phyloP scores from a whole-genome alignment of 768 basidiomycete species.

The Mycena kentingensis region DNA sequence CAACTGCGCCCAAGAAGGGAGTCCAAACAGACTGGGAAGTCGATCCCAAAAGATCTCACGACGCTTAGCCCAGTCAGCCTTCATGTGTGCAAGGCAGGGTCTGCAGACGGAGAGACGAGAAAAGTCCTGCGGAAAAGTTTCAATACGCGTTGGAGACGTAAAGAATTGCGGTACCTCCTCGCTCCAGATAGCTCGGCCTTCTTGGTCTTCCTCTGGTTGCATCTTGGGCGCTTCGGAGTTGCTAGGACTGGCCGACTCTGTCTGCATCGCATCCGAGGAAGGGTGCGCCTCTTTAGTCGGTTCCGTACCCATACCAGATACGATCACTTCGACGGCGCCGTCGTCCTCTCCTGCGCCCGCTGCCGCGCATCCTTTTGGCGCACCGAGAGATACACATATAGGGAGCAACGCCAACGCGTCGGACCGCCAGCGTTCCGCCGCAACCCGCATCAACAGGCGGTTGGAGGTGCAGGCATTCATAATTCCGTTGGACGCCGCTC shows the following conservation, averaged over 20 bases:
- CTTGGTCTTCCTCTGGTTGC: not conserved
- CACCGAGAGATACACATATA: slow-evolving; percentile 7
- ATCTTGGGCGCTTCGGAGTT: not conserved
- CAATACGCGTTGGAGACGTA: not conserved
- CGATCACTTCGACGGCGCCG: not conserved
- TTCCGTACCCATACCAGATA: not conserved
- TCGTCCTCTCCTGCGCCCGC: not conserved
- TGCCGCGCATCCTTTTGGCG: not conserved
- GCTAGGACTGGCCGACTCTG: too few relatives aligned
- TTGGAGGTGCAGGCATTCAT: slow-evolving; percentile 19
- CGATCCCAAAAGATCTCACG: slow-evolving; percentile 18
- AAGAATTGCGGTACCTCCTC: not conserved
- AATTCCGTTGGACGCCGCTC: not conserved
- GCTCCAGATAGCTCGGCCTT: not conserved
- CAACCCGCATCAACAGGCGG: slow-evolving; percentile 20
- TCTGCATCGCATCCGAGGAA: not conserved
- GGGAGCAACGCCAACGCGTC: slow-evolving; percentile 13
- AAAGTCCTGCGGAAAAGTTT: slow-evolving; percentile 9
- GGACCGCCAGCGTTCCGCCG: slow-evolving; percentile 21
- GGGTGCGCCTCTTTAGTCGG: too few relatives aligned
- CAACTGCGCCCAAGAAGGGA: slow-evolving; percentile 12
- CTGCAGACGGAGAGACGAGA: slow-evolving; percentile 18
- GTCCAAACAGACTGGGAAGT: slow-evolving; percentile 15
- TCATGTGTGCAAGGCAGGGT: slow-evolving; percentile 20
- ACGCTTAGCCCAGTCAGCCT: slow-evolving; percentile 17